phyloP scores from a whole-genome alignment of 805 yeast species.

The Starmerella bombi region DNA sequence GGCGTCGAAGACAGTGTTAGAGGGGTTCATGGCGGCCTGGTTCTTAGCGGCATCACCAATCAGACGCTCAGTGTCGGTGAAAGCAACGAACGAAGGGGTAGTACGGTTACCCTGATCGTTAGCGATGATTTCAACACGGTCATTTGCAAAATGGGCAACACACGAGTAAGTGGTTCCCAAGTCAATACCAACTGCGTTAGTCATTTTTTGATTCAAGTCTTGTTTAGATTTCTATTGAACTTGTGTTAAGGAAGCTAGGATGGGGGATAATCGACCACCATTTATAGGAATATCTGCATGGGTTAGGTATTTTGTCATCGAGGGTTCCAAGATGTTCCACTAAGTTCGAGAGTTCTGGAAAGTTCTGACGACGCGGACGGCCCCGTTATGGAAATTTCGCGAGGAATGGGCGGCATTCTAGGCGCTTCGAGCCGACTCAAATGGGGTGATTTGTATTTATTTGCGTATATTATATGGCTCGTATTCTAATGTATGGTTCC shows the following conservation, averaged over 20 bases:
- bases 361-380: background rate
- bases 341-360: constrained; percentile 16
- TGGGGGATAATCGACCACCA: background rate
- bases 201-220: constrained; percentile 12
- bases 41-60: constrained; percentile 98
- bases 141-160: constrained; percentile 79
- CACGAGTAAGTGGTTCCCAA: constrained; percentile 97
- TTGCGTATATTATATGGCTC: no score
- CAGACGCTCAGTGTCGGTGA: constrained; percentile 87
- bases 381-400: no score
- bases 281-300: constrained; percentile 9
- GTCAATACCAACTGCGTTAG: constrained; percentile 30
- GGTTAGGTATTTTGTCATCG: constrained; percentile 14
- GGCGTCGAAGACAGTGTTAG: constrained; percentile 88
- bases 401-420: no score
- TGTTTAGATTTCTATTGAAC: background rate
- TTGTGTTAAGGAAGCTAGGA: background rate
- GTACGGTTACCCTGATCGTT: constrained; percentile 98
- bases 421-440: no score
- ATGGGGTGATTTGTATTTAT: no score
- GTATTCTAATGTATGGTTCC: no score
- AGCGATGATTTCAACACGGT: constrained; percentile 88
- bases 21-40: constrained; percentile 94
- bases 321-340: constrained; percentile 12
- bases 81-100: constrained; percentile 92